Evolutionary conservation across 768 basidiomycete genomes (phyloP).

Genomic region (Russula olivacea): DNA sequence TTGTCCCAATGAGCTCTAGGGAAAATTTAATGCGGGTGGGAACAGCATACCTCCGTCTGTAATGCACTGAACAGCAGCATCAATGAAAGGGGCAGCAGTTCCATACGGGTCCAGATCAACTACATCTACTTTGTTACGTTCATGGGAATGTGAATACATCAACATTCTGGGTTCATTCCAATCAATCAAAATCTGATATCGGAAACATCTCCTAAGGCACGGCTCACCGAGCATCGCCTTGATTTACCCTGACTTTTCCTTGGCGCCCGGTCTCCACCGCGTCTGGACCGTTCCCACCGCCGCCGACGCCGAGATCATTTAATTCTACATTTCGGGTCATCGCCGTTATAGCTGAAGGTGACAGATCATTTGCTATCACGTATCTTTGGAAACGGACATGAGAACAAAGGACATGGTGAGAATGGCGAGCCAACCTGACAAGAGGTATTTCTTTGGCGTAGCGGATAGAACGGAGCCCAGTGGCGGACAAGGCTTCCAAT

Average conservation of each 20-base stretch:
- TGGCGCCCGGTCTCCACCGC: constrained; percentile 18
- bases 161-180: constrained; percentile 47
- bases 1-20: neutral
- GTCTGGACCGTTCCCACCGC: constrained; percentile 16
- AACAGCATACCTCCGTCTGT: constrained; percentile 68
- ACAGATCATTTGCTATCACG: constrained; percentile 93
- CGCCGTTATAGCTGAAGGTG: constrained; percentile 70
- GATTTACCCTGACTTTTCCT: constrained; percentile 71
- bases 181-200: neutral
- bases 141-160: constrained; percentile 85
- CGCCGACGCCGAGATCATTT: constrained; percentile 51
- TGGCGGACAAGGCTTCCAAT: constrained; percentile 92
- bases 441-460: constrained; percentile 96
- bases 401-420: neutral
- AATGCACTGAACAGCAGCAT: constrained; percentile 85
- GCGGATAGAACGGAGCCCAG: constrained; percentile 90
- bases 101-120: constrained; percentile 99
- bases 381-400: constrained; percentile 44
- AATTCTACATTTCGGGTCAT: constrained; percentile 82
- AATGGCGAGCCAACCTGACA: constrained; percentile 54
- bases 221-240: constrained; percentile 89
- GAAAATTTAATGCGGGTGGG: neutral
- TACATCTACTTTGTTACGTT: constrained; percentile 73
- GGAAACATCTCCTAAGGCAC: neutral
- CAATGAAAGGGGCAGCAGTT: constrained; percentile 94